Percentiles rank a stretch among this genome's conserved stretches.
Conservation (phyloP, 1,284 basidiomycete genomes). For the Ganoderma meredithae region DNA sequence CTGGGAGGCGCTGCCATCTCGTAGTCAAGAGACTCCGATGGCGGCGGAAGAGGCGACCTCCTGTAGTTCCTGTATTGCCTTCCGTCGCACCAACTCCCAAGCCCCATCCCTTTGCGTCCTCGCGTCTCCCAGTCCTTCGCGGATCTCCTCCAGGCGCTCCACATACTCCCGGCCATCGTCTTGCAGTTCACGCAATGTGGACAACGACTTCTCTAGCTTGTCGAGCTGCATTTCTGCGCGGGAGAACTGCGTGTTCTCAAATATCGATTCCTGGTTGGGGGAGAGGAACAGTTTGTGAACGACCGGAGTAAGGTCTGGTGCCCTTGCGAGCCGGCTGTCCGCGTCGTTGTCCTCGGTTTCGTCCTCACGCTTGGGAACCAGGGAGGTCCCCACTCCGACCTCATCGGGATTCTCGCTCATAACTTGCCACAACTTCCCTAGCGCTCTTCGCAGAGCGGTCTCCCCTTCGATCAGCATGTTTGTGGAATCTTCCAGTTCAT, state of each 20-base stretch:
- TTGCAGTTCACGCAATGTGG: constrained; percentile 74
- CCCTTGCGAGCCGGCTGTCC: constrained; percentile 59
- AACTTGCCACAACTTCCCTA: constrained; percentile 81
- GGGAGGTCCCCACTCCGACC: constrained; percentile 40
- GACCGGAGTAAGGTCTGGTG: constrained; percentile 69
- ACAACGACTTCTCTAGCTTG: constrained; percentile 74
- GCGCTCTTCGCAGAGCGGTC: constrained; percentile 68
- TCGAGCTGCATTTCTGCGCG: constrained; percentile 70
- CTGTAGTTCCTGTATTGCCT: constrained; percentile 76
- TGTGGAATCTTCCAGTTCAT: constrained; percentile 79
- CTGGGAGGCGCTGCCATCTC: constrained; percentile 2
- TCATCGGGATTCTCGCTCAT: constrained; percentile 69
- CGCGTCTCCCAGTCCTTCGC: constrained; percentile 77
- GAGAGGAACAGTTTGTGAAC: constrained; percentile 73
- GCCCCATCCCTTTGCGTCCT: constrained; percentile 71
- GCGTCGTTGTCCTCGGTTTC: constrained; percentile 57
- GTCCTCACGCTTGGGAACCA: constrained; percentile 73
- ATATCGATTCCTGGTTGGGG: constrained; percentile 48
- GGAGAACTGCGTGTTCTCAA: constrained; percentile 67
- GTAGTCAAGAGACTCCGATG: constrained; percentile 32
- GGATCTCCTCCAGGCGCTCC: constrained; percentile 79
- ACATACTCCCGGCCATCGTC: constrained; percentile 85
- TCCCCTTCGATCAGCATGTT: constrained; percentile 84
- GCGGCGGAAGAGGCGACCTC: constrained; percentile 56
- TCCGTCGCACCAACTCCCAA: constrained; percentile 77